Base-by-base conservation (phyloP, 2,329 filamentous ascomycete genomes). In the Periconia sp. region DNA sequence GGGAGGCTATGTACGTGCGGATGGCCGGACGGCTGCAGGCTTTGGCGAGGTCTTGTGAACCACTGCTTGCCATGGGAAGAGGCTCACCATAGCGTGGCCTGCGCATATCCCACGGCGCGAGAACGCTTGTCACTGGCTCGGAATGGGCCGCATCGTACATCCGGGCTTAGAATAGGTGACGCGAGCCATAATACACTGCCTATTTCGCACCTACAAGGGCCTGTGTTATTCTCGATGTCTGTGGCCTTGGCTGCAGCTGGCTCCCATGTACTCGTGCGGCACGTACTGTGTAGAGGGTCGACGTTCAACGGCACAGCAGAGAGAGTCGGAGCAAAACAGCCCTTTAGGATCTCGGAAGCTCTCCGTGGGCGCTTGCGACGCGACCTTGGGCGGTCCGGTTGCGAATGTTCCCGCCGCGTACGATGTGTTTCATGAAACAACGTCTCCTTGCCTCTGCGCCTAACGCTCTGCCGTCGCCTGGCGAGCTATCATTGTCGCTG, bases 81-180 rank as follows among this genome's bases (percentile, higher is more conserved):
- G 23, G 9, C 9, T 13, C 29, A 34, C 30, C 38, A 24, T 19
- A 40, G 17, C 25, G 29, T 12, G 29, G 21, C 9, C 3, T 19
- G 21, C 5, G 28, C 28, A 23, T 19, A 16, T 17, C 26, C 26
- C 24, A 26, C 33, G n/a, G n/a, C 33, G 30, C 16, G 31, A 30
- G 31, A 46, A 17, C 3, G 4, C 21, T 28, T 22, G 9, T 45
- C 29, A 40, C 17, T 40, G 39, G 45, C 15, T 36, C 45, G 40
- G 45, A 28, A 43, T 19, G 36, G 36, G 22, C 18, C 36, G 46
- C 26, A 26, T 18, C 28, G 24, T 22, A 34, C 24, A 45, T n/a
- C 19, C 33, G 28, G 37, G 51, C 51, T 54, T 49, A 54, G 51
- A 54, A 54, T 54, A 54, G 51, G 40, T 32, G 16, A 39, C 42